Evolutionary conservation across 805 yeast genomes (phyloP).

Genomic region (Metschnikowia proteae): DNA sequence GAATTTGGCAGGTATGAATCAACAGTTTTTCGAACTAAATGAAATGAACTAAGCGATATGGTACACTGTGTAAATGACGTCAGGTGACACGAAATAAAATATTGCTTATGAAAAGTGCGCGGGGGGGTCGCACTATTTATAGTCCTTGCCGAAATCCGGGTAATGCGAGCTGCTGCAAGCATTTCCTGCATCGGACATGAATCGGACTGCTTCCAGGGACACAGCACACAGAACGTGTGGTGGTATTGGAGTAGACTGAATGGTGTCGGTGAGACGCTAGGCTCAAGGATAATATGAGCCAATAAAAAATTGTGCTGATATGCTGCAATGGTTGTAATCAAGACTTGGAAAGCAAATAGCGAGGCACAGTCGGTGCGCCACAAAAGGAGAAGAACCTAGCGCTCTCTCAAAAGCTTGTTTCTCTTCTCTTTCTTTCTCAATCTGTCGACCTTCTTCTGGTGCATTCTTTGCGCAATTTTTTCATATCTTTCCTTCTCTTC

Average conservation of each 20-base stretch:
- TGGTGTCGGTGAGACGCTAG: neutral
- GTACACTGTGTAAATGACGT: slow-evolving; percentile 15
- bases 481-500: slow-evolving; percentile 90
- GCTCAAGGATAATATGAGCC: neutral
- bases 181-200: neutral
- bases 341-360: neutral
- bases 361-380: neutral
- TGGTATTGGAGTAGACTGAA: neutral
- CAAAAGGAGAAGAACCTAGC: slow-evolving; percentile 34
- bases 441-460: slow-evolving; percentile 87
- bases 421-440: slow-evolving; percentile 89
- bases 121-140: slow-evolving; percentile 24
- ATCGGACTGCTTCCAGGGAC: neutral
- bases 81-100: slow-evolving; percentile 15
- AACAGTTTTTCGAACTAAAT: slow-evolving; percentile 11
- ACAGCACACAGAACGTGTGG: neutral
- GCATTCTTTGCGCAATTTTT: slow-evolving; percentile 79
- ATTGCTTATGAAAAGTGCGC: slow-evolving; percentile 1
- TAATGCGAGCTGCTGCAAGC: slow-evolving; percentile 11
- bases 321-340: neutral
- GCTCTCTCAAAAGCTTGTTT: slow-evolving; percentile 88
- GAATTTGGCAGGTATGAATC: slow-evolving; percentile 2
- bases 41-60: slow-evolving; percentile 6
- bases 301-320: neutral
- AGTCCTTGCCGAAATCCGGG: slow-evolving; percentile 22